These are phyloP conservation scores for Rhodamnia rubescens DNA, from an alignment of 345 rosid genomes.

Conservation along the genomic window DNA sequence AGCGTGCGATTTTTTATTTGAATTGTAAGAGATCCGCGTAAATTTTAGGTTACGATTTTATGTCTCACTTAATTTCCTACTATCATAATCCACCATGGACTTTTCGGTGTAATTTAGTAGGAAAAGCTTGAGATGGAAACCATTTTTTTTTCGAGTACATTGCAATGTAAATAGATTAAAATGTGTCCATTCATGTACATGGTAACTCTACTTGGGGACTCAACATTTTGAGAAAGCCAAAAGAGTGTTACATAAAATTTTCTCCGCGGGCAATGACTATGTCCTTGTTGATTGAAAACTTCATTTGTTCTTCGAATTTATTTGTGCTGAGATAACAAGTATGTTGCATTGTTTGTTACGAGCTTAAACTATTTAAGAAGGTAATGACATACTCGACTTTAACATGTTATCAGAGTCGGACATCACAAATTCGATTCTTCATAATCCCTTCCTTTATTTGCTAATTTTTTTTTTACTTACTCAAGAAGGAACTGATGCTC, in stretches of 20 bases:
- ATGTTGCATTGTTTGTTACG: not conserved
- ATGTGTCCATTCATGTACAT: not conserved
- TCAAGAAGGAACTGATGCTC: too few relatives aligned
- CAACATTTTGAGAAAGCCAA: not conserved
- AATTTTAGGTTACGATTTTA: not conserved
- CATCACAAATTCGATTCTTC: fast-evolving
- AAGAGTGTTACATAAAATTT: not conserved
- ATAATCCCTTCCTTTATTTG: not conserved
- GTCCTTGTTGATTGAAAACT: not conserved
- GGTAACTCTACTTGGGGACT: not conserved
- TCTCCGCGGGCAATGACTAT: not conserved
- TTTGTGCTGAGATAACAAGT: not conserved
- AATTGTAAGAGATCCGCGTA: not conserved
- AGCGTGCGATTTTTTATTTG: not conserved
- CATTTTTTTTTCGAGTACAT: not conserved
- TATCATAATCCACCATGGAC: not conserved
- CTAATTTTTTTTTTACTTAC: too few relatives aligned
- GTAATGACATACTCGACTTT: not conserved
- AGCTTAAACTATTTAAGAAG: not conserved
- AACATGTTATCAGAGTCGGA: not conserved
- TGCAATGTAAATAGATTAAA: not conserved
- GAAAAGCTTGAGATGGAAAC: not conserved
- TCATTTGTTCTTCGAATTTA: not conserved
- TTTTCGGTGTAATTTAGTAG: not conserved
- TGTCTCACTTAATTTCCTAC: not conserved